phyloP scores from a whole-genome alignment of 768 basidiomycete genomes.

The Lactarius hengduanensis region DNA sequence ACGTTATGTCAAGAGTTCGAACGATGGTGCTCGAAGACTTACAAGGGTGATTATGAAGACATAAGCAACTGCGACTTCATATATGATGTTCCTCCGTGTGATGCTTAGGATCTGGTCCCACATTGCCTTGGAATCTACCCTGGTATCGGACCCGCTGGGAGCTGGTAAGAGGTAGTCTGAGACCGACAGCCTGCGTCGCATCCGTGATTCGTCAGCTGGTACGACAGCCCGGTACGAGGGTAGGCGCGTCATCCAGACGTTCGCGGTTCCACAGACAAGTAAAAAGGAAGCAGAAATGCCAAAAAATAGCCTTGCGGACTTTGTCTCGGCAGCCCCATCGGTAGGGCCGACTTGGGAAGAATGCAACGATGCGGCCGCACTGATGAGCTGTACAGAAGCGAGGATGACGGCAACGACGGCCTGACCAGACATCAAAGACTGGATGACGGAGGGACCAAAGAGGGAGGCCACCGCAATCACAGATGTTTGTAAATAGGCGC shows the following conservation, averaged over 20 bases:
- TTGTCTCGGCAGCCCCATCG: slow-evolving; percentile 56
- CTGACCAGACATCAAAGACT: slow-evolving; percentile 79
- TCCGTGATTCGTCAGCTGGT: slow-evolving; percentile 41
- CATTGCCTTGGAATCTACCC: slow-evolving; percentile 37
- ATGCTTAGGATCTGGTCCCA: slow-evolving; percentile 47
- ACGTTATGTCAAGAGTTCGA: slow-evolving; percentile 7
- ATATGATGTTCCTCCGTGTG: slow-evolving; percentile 61
- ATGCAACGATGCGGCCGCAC: slow-evolving; percentile 57
- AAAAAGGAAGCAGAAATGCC: slow-evolving; percentile 66
- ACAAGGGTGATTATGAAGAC: slow-evolving; percentile 82
- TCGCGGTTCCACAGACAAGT: slow-evolving; percentile 49
- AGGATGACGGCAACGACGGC: slow-evolving; percentile 83
- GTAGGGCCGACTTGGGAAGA: slow-evolving; percentile 25
- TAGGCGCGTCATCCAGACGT: slow-evolving; percentile 55
- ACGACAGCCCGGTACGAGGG: slow-evolving; percentile 57
- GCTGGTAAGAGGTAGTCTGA: slow-evolving; percentile 40
- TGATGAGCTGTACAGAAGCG: slow-evolving; percentile 70
- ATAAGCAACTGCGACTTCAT: slow-evolving; percentile 71
- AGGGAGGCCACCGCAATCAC: slow-evolving; percentile 78
- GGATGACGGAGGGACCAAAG: slow-evolving; percentile 71
- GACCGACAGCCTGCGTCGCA: slow-evolving; percentile 30
- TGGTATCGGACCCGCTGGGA: slow-evolving; percentile 32
- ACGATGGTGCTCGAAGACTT: slow-evolving; percentile 32
- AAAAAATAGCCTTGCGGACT: slow-evolving; percentile 76
- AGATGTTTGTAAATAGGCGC: slow-evolving; percentile 75